Conservation (phyloP, 164 flowering plant genomes). For the Vitis rupestris region DNA sequence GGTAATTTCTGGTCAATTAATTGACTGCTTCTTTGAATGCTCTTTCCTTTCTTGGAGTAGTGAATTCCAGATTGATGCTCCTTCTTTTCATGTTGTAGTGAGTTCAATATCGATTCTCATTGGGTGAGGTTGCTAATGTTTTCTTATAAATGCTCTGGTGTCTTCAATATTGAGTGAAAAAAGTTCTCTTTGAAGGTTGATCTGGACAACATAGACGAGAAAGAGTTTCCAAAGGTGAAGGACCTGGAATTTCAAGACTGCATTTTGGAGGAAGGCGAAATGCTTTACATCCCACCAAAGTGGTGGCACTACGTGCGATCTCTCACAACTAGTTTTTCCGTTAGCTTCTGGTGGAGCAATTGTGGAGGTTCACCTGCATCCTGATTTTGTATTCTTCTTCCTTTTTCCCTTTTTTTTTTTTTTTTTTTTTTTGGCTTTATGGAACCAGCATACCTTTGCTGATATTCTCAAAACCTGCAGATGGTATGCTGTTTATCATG, state of each 20-base stretch:
- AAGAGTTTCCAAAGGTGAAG: slow-evolving; percentile 46
- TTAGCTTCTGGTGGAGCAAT: slow-evolving; percentile 92
- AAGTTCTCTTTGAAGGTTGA: slow-evolving; percentile 60
- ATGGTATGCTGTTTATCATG: background rate
- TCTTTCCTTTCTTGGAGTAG: no score
- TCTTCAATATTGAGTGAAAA: no score
- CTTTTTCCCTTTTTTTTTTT: background rate
- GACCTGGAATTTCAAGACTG: slow-evolving; percentile 84
- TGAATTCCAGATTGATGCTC: no score
- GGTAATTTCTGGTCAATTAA: no score
- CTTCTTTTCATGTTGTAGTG: no score
- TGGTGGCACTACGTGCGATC: slow-evolving; percentile 99
- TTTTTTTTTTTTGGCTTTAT: background rate
- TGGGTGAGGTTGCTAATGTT: background rate
- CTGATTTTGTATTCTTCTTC: slow-evolving; percentile 12
- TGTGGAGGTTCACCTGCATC: slow-evolving; percentile 20
- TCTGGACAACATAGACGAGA: slow-evolving; percentile 69
- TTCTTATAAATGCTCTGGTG: background rate
- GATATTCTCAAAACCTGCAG: background rate
- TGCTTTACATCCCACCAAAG: slow-evolving; percentile 97
- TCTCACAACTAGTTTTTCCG: slow-evolving; percentile 79
- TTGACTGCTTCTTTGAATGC: no score
- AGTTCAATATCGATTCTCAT: no score
- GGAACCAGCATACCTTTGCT: background rate
- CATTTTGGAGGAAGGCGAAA: slow-evolving; percentile 90